These are phyloP conservation scores for Hypomyces perniciosus DNA, from an alignment of 2,329 filamentous ascomycete genomes.

Conservation along the genomic window DNA sequence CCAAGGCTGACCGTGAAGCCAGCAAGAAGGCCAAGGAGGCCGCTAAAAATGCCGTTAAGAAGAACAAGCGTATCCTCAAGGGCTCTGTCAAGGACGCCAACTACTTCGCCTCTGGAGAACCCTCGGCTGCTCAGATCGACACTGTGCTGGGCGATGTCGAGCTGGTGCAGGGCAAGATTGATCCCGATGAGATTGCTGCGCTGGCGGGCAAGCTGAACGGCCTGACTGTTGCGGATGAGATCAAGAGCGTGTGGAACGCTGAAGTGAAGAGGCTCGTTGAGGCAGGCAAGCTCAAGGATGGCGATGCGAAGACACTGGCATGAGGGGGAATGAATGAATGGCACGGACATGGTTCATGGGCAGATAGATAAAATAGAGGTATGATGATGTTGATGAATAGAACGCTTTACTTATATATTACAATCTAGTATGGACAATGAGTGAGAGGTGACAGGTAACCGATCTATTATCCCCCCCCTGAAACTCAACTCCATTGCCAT, in stretches of 20 bases:
- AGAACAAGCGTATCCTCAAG: constrained; percentile 98
- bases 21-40: constrained; percentile 97
- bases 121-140: constrained; percentile 73
- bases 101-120: constrained; percentile 77
- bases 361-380: not conserved
- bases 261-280: constrained; percentile 73
- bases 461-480: too few species aligned
- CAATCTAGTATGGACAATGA: not conserved
- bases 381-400: constrained; percentile 1
- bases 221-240: constrained; percentile 72
- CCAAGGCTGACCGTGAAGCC: constrained; percentile 77
- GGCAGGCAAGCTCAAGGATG: constrained; percentile 80
- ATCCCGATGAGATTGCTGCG: constrained; percentile 81
- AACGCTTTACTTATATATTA: not conserved
- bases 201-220: constrained; percentile 75
- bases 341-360: not conserved
- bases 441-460: not conserved
- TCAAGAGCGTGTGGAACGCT: constrained; percentile 75
- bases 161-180: constrained; percentile 78
- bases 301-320: constrained; percentile 64
- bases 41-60: constrained; percentile 98
- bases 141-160: constrained; percentile 80
- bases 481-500: too few species aligned
- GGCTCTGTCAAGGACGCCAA: constrained; percentile 94
- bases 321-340: constrained; percentile 20